Conservation (phyloP, 371 early-diverging fungal genomes). For the Mortierella sp. region DNA sequence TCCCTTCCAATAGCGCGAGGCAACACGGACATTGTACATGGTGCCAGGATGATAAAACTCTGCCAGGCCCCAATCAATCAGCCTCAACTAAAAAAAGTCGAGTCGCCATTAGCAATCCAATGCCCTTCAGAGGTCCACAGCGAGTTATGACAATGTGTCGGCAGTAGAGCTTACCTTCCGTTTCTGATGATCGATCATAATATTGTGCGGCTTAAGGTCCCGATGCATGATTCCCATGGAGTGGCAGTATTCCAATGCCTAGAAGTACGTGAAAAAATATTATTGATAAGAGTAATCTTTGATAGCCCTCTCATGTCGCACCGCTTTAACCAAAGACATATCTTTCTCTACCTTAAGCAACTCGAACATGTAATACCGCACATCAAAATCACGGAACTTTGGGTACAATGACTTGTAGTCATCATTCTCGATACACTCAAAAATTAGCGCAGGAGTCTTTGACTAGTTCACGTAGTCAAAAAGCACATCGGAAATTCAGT, state of each 20-base stretch:
- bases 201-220: slow-evolving; percentile 99
- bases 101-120: too few relatives aligned
- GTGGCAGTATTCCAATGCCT: slow-evolving; percentile 97
- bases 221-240: slow-evolving; percentile 99
- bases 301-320: too few relatives aligned
- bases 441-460: slow-evolving; percentile 95
- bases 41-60: slow-evolving; percentile 99
- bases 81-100: slow-evolving; percentile 71
- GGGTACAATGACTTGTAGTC: slow-evolving; percentile 79
- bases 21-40: slow-evolving; percentile 98
- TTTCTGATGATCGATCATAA: slow-evolving; percentile 98
- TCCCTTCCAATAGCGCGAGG: slow-evolving; percentile 98
- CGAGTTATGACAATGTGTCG: too few relatives aligned
- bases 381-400: slow-evolving; percentile 88
- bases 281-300: neutral
- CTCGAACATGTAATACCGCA: slow-evolving; percentile 96
- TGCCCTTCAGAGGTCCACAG: too few relatives aligned
- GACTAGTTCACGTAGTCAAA: slow-evolving; percentile 60
- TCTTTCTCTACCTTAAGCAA: slow-evolving; percentile 81
- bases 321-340: neutral
- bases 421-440: slow-evolving; percentile 90
- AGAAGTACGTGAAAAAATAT: neutral
- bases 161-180: slow-evolving; percentile 69
- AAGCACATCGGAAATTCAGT: too few relatives aligned
- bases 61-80: slow-evolving; percentile 99